Evolutionary conservation across 2,329 filamentous ascomycete species (phyloP).

Genomic region (Diaporthe sp.): DNA sequence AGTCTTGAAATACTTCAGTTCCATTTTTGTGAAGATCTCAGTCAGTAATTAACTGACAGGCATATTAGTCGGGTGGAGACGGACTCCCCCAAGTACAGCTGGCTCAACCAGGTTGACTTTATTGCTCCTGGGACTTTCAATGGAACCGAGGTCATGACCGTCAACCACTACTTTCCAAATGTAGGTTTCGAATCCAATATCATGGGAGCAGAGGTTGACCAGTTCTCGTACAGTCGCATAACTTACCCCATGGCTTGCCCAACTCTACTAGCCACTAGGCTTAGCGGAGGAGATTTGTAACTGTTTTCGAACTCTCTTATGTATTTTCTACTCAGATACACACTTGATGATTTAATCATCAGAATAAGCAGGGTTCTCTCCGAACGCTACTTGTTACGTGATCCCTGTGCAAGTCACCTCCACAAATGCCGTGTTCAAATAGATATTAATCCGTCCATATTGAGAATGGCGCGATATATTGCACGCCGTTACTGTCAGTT

Average conservation of each 20-base stretch:
- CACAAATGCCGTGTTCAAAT: too few relatives aligned
- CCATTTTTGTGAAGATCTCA: accelerated
- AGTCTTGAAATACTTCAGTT: background rate
- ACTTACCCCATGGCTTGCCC: background rate
- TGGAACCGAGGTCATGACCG: background rate
- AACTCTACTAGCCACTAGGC: background rate
- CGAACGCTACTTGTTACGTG: too few relatives aligned
- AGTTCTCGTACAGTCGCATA: background rate
- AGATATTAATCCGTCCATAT: too few relatives aligned
- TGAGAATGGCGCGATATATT: too few relatives aligned
- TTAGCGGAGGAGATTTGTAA: background rate
- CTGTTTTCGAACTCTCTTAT: background rate
- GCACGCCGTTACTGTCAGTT: too few relatives aligned
- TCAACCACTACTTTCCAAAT: background rate
- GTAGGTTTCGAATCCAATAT: background rate
- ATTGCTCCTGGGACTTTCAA: background rate
- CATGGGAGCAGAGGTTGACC: background rate
- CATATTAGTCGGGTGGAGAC: background rate
- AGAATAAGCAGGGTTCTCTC: too few relatives aligned
- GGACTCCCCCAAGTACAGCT: conserved; percentile 4
- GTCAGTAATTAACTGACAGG: background rate
- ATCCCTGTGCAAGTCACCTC: too few relatives aligned
- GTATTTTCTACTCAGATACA: too few relatives aligned
- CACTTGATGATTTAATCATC: too few relatives aligned
- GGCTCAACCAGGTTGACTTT: conserved; percentile 1